Conservation (phyloP, 305 asterid genomes). For the Stenogyne calaminthoides region DNA sequence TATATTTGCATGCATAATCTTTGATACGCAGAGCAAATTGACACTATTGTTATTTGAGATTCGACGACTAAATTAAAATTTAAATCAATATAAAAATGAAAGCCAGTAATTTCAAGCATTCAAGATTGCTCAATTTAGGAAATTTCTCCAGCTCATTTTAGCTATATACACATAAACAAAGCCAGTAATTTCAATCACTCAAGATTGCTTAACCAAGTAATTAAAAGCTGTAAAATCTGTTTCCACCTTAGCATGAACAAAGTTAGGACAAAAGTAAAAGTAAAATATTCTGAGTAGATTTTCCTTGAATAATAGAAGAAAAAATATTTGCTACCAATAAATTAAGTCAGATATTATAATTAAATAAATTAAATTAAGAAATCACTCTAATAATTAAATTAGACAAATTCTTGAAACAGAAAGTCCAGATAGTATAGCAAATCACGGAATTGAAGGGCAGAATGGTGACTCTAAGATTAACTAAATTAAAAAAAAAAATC, state of each 20-base stretch:
- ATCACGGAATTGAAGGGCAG: neutral
- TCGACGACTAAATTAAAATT: neutral
- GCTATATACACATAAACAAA: neutral
- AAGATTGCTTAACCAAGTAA: neutral
- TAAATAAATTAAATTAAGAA: neutral
- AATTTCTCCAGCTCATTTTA: neutral
- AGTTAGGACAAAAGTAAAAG: neutral
- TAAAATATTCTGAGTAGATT: neutral
- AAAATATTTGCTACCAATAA: neutral
- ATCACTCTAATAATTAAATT: neutral
- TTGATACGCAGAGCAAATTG: neutral
- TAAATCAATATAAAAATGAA: too few species aligned
- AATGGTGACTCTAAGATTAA: too few species aligned
- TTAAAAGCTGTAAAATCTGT: neutral
- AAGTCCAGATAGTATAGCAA: neutral
- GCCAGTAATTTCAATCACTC: constrained; percentile 4
- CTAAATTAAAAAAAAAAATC: too few species aligned
- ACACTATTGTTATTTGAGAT: neutral
- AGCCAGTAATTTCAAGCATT: neutral
- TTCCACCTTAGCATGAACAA: neutral
- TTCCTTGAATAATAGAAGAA: neutral
- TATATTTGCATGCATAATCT: neutral
- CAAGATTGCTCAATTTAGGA: neutral
- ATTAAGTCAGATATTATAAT: neutral
- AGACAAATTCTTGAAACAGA: neutral